A percentile compares a stretch with the other conserved stretches of the same genome.
Conservation (phyloP, 106 monocot species). For the Allium cepa region DNA sequence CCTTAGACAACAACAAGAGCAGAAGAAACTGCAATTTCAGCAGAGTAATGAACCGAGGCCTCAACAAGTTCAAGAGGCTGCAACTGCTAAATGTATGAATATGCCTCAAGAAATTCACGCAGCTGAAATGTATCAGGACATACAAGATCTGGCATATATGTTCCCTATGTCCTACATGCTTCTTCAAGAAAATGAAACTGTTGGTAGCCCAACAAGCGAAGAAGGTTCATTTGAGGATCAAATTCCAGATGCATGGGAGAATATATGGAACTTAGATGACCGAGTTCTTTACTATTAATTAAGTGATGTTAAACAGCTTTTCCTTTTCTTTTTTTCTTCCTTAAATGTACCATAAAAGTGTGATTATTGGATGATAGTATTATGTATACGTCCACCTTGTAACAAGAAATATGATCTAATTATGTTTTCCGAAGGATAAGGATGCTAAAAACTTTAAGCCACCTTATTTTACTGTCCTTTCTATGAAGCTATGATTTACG, state of each 20-base stretch:
- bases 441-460: not conserved
- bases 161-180: slow-evolving; percentile 6
- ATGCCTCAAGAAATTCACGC: not conserved
- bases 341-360: not conserved
- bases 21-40: not conserved
- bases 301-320: not conserved
- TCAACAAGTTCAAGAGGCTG: not conserved
- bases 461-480: not conserved
- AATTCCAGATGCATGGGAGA: not conserved
- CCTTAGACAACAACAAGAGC: slow-evolving; percentile 19
- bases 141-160: slow-evolving; percentile 10
- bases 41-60: not conserved
- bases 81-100: not conserved
- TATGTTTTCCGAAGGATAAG: not conserved
- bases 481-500: no score
- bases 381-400: no score
- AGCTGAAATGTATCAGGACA: slow-evolving; percentile 14
- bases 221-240: slow-evolving; percentile 2
- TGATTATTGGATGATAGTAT: not conserved
- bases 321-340: not conserved
- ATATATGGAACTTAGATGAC: slow-evolving; percentile 4
- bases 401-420: not conserved
- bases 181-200: not conserved
- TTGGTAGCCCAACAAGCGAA: not conserved
- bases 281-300: not conserved